A percentile compares a stretch with the other conserved stretches of the same genome.
Evolutionary conservation across 1,284 basidiomycete species (phyloP).

Genomic region (Naganishia liquefaciens): DNA sequence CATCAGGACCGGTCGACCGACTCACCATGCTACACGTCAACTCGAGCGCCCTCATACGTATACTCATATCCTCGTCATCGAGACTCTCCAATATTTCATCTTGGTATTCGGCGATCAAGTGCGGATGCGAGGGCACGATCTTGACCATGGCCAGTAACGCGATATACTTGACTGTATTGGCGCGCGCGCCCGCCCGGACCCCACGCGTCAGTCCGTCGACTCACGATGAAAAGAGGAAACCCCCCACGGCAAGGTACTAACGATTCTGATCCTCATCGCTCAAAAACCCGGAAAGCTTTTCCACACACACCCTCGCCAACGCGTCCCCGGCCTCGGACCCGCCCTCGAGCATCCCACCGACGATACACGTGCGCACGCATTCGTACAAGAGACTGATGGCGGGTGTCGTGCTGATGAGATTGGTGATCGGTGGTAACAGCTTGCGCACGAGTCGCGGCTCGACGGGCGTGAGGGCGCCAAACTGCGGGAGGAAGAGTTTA

Average conservation of each 20-base stretch:
- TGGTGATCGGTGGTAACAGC: slow-evolving; percentile 86
- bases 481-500: slow-evolving; percentile 58
- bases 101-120: slow-evolving; percentile 88
- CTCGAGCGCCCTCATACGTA: slow-evolving; percentile 91
- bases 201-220: neutral
- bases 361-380: slow-evolving; percentile 97
- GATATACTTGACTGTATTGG: slow-evolving; percentile 83
- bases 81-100: slow-evolving; percentile 87
- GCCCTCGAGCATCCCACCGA: slow-evolving; percentile 90
- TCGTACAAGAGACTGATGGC: slow-evolving; percentile 96
- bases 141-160: slow-evolving; percentile 91
- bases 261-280: slow-evolving; percentile 93
- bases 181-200: neutral
- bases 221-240: too few species aligned
- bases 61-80: slow-evolving; percentile 91
- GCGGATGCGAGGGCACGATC: slow-evolving; percentile 88
- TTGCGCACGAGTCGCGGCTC: slow-evolving; percentile 94
- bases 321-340: slow-evolving; percentile 66
- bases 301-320: slow-evolving; percentile 84
- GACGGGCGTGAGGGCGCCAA: slow-evolving; percentile 83
- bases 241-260: slow-evolving; percentile 55
- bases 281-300: slow-evolving; percentile 89
- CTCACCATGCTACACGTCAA: slow-evolving; percentile 87
- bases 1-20: too few species aligned
- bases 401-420: slow-evolving; percentile 91